Evolutionary conservation across 495 filamentous ascomycete species (phyloP).

Genomic region (Aspergillus diversus): DNA sequence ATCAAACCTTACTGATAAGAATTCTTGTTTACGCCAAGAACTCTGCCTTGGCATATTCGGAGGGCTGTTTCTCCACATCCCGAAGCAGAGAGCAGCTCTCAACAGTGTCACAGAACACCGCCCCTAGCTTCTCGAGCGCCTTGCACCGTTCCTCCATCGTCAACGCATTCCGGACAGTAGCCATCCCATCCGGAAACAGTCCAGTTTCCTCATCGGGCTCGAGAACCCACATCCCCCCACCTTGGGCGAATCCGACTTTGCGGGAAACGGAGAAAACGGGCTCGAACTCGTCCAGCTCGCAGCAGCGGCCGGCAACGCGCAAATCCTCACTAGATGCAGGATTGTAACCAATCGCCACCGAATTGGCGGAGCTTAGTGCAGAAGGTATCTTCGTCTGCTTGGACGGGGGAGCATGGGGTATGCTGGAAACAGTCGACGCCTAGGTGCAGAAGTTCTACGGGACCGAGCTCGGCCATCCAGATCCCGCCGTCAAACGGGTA

Average conservation of each 20-base stretch:
- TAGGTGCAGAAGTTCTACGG: slow-evolving; percentile 6
- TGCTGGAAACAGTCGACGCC: slow-evolving; percentile 8
- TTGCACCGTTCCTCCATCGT: slow-evolving; percentile 14
- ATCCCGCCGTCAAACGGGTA: slow-evolving; percentile 17
- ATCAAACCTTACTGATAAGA: too few relatives aligned
- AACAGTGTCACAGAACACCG: slow-evolving; percentile 4
- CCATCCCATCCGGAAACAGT: slow-evolving; percentile 1
- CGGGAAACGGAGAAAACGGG: slow-evolving; percentile 5
- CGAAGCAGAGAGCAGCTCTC: neutral
- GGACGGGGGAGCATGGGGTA: slow-evolving; percentile 8
- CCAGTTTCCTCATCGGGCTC: neutral
- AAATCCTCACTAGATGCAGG: neutral
- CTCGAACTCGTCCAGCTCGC: slow-evolving; percentile 5
- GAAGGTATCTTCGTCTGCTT: slow-evolving; percentile 14
- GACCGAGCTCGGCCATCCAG: slow-evolving; percentile 8
- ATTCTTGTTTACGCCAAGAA: neutral
- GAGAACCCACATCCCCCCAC: slow-evolving; percentile 10
- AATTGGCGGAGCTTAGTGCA: slow-evolving; percentile 11
- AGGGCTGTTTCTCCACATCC: slow-evolving; percentile 8
- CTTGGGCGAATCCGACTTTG: slow-evolving; percentile 1
- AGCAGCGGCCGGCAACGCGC: neutral
- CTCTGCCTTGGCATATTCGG: neutral
- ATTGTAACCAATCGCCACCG: slow-evolving; percentile 13
- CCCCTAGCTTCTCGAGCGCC: slow-evolving; percentile 7
- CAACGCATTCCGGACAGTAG: slow-evolving; percentile 10